These are phyloP conservation scores for Evansstolkia leycettana DNA, from an alignment of 495 filamentous ascomycete genomes.

Conservation along the genomic window DNA sequence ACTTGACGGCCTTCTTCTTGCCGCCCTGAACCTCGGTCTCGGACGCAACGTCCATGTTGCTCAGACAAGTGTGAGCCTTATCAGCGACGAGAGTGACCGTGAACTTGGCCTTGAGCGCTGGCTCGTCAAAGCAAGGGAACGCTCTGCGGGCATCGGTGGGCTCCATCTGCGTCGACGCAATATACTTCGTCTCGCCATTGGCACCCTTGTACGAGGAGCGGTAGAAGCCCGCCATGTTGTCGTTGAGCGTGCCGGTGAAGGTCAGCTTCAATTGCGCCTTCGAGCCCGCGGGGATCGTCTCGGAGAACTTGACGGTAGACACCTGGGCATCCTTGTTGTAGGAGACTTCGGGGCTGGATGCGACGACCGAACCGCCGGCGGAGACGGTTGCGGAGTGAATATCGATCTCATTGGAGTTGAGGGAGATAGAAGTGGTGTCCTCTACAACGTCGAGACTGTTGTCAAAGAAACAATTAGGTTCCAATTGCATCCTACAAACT, in stretches of 20 bases:
- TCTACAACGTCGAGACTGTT: slow-evolving; percentile 65
- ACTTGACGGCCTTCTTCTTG: slow-evolving; percentile 52
- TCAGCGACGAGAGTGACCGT: slow-evolving; percentile 53
- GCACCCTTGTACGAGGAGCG: slow-evolving; percentile 48
- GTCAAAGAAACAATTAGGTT: slow-evolving; percentile 5
- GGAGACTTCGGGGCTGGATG: slow-evolving; percentile 38
- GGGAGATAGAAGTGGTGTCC: slow-evolving; percentile 71
- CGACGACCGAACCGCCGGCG: slow-evolving; percentile 31
- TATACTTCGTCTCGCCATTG: slow-evolving; percentile 44
- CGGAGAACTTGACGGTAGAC: slow-evolving; percentile 46
- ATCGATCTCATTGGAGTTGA: slow-evolving; percentile 79
- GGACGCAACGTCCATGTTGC: slow-evolving; percentile 55
- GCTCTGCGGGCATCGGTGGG: slow-evolving; percentile 52
- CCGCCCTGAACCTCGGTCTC: slow-evolving; percentile 43
- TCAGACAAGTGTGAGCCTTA: slow-evolving; percentile 49
- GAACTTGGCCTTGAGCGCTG: slow-evolving; percentile 55
- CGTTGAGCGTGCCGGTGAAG: slow-evolving; percentile 51
- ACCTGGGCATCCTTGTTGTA: slow-evolving; percentile 48
- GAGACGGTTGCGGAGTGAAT: slow-evolving; percentile 63
- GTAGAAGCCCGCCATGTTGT: slow-evolving; percentile 60
- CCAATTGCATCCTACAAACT: too few species aligned
- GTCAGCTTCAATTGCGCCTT: slow-evolving; percentile 47
- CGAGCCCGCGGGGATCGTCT: slow-evolving; percentile 42
- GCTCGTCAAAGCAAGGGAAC: slow-evolving; percentile 63
- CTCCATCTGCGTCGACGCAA: slow-evolving; percentile 58